Base-by-base conservation (phyloP, 164 flowering plant genomes). In the Vitis riparia region DNA sequence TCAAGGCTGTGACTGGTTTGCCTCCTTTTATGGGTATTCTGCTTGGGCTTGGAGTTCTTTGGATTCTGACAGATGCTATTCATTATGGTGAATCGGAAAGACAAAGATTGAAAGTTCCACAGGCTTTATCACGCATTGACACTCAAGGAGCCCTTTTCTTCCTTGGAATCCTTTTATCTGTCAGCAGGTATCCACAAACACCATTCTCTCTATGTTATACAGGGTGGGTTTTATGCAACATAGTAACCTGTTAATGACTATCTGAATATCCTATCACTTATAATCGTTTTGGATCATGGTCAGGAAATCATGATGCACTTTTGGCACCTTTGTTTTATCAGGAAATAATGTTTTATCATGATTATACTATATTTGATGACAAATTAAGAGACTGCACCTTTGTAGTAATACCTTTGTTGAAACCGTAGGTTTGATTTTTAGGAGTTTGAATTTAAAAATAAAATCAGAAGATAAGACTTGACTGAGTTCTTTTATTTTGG, bases 131-230 rank as follows among this genome's bases (percentile, higher is more conserved):
- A 17, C 88, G 99, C 23, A 95, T 95, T 62, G 98, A 91, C 77
- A 95, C 97, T 62, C 99, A 95, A 85, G 99, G 99, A 75, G 94
- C 77, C 30, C 90, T 95, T 69, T 95, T 95, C 85, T 95, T 95
- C 82, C 92, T 95, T 37, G 99, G 99, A 50, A 92, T 95, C 78
- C 94, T 95, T 72, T 77, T 92, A 70, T 92, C 99, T 51, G 94
- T 95, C 53, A 89, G 98, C 89, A 91, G 99, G 99, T 95, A 74
- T 30, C 11, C 27, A 48, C 53, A 49, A 65, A 27, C 1, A 19
- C 48, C 69, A 10, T 27, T 60, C 29, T 63, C 11, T 48, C 57
- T 49, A 29, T 52, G 14, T 23, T 15, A 9, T 52, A 52, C 59
- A 48, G 3, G 1, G 6, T 48, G 4, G 23, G 12, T 63, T 63